Base-by-base conservation (phyloP, 2,329 filamentous ascomycete species). In the Ophiosphaerella narmari region DNA sequence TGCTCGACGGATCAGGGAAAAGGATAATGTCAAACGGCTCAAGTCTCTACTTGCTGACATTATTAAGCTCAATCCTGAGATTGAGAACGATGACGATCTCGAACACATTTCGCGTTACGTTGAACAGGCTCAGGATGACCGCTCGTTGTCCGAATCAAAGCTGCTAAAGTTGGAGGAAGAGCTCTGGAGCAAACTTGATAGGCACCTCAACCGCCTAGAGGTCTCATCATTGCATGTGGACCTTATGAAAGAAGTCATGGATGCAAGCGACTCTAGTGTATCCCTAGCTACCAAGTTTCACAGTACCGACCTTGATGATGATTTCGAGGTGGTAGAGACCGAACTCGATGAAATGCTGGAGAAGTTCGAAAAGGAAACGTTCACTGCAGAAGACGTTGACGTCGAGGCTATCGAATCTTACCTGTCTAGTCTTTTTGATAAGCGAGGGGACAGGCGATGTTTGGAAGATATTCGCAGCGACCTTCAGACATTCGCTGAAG, bases 191-290 rank as follows among this genome's bases (percentile, higher is more conserved):
- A 76, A 78, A 31, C 56, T 86, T 5, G 64, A 74, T 12, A 72
- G 78, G n/a, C 75, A 83, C 55, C 76, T 76, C n/a, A 74, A 78
- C 41, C 82, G 80, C 50, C 79, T 83, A 57, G 75, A 81, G 14
- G 82, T 84, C 60, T 82, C 82, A 0, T 73, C 76, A 6, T 74
- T 86, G 29, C 86, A 85, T 62, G 79, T 80, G 14, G 67, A 77
- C 34, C 66, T 86, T 77, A 68, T 85, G 42, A 60, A 47, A 32
- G 57, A 70, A 39, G 55, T 48, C 9, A 56, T 67, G 33, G n/a
- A 52, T 2, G 69, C 73, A 1, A 64, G 70, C 9, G 67, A 74
- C 1, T 62, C 71, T 5, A 7, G 6, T 13, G 60, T 58, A 7
- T 41, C 45, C 9, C 31, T 53, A 12, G 34, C 55, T 14, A 37